Evolutionary conservation across 176 grass and related monocot species (phyloP).

Genomic region (Melocanna baccifera): DNA sequence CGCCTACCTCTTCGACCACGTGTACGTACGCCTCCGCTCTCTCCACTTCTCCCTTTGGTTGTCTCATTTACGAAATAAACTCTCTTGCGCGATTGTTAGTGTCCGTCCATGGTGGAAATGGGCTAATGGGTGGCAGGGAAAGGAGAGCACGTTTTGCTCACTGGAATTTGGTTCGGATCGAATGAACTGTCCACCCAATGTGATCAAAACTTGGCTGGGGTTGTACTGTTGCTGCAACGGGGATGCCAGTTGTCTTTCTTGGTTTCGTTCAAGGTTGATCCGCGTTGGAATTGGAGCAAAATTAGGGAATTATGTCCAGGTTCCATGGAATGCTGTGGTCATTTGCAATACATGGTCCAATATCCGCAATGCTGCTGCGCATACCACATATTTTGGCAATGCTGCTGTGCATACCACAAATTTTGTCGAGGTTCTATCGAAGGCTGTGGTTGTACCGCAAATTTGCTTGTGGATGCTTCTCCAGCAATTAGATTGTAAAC

Average conservation of each 20-base stretch:
- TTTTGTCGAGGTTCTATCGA: neutral
- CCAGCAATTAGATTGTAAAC: no score
- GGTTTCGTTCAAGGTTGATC: constrained; percentile 32
- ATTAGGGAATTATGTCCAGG: neutral
- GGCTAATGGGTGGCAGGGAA: no score
- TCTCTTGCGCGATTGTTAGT: neutral
- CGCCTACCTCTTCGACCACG: constrained; percentile 37
- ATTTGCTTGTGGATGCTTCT: no score
- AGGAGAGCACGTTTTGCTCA: no score
- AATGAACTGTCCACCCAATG: neutral
- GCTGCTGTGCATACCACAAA: neutral
- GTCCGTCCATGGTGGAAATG: neutral
- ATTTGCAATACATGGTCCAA: neutral
- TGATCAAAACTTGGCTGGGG: no score
- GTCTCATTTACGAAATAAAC: no score
- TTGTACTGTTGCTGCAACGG: neutral
- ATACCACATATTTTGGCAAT: no score
- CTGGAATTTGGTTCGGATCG: neutral
- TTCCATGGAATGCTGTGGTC: neutral
- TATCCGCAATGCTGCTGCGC: neutral
- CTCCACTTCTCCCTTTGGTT: no score
- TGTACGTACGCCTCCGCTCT: neutral
- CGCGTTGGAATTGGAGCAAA: neutral
- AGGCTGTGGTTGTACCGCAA: no score
- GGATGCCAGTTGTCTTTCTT: neutral